Evolutionary conservation across 768 basidiomycete species (phyloP).

Genomic region (Zangia roseola): DNA sequence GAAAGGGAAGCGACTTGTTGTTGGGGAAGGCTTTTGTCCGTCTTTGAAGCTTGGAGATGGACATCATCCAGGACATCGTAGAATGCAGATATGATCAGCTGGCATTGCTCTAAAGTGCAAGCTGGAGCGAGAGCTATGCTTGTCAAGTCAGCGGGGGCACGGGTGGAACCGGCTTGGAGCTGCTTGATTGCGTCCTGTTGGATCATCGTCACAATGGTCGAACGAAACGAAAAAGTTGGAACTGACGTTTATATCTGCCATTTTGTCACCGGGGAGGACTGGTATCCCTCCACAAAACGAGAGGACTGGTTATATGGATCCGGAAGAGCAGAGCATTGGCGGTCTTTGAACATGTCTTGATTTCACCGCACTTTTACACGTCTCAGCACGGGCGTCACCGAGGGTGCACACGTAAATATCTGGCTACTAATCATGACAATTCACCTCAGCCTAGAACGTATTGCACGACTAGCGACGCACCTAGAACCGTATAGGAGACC

Average conservation of each 20-base stretch:
- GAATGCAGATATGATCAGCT: slow-evolving; percentile 18
- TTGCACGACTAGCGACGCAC: slow-evolving; percentile 48
- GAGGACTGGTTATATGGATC: background rate
- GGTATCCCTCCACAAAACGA: background rate
- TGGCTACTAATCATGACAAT: slow-evolving; percentile 49
- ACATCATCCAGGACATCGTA: slow-evolving; percentile 18
- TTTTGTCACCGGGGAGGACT: slow-evolving; percentile 14
- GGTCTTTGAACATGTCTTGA: too few relatives aligned
- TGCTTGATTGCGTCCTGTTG: slow-evolving; percentile 18
- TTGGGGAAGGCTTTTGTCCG: slow-evolving; percentile 10
- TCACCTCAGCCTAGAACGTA: slow-evolving; percentile 63
- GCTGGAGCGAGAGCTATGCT: slow-evolving; percentile 17
- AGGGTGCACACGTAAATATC: slow-evolving; percentile 7
- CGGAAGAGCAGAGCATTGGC: too few relatives aligned
- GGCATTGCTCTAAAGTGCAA: slow-evolving; percentile 20
- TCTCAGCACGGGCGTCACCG: too few relatives aligned
- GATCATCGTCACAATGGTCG: background rate
- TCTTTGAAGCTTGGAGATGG: slow-evolving; percentile 18
- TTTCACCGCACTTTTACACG: too few relatives aligned
- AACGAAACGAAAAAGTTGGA: background rate
- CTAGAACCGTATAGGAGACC: slow-evolving; percentile 71
- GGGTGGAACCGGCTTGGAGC: slow-evolving; percentile 23
- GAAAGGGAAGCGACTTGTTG: slow-evolving; percentile 23
- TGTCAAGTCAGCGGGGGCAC: slow-evolving; percentile 16
- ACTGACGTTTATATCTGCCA: slow-evolving; percentile 18